These are phyloP conservation scores for Komagataella phaffii DNA, from an alignment of 805 yeast genomes.

Conservation along the genomic window DNA sequence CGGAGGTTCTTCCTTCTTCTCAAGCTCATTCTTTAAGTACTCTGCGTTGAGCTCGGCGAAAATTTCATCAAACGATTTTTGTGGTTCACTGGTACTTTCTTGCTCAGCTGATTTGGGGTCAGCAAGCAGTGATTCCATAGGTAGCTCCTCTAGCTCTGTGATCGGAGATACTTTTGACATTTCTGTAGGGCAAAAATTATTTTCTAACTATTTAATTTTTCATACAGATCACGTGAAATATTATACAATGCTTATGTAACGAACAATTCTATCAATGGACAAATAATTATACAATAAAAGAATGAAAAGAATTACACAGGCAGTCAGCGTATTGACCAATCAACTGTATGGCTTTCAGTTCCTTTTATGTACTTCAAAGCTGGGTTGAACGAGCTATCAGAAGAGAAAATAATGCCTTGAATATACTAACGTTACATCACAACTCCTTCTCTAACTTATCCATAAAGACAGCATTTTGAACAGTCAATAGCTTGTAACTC, in stretches of 20 bases:
- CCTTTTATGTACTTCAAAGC: not conserved
- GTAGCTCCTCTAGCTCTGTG: not conserved
- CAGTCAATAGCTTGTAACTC: not conserved
- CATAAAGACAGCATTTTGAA: not conserved
- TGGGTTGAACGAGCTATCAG: not conserved
- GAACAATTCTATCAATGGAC: no score
- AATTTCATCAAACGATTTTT: slow-evolving; percentile 1
- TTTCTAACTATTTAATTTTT: no score
- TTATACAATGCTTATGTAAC: no score
- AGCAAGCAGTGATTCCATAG: not conserved
- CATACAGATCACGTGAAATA: no score
- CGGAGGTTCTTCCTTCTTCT: not conserved
- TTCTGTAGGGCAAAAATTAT: not conserved
- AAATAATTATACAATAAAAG: no score
- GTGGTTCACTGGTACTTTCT: not conserved
- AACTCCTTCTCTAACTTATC: not conserved
- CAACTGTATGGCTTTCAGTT: no score
- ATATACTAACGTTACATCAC: not conserved
- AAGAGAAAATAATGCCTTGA: no score
- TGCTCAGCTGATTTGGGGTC: not conserved
- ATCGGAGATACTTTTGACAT: not conserved
- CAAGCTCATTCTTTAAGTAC: not conserved
- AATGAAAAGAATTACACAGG: no score
- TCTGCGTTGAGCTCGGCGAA: slow-evolving; percentile 1
- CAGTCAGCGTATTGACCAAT: no score